Evolutionary conservation across 257 asterid species (phyloP).

Genomic region (Capsicum chinense): DNA sequence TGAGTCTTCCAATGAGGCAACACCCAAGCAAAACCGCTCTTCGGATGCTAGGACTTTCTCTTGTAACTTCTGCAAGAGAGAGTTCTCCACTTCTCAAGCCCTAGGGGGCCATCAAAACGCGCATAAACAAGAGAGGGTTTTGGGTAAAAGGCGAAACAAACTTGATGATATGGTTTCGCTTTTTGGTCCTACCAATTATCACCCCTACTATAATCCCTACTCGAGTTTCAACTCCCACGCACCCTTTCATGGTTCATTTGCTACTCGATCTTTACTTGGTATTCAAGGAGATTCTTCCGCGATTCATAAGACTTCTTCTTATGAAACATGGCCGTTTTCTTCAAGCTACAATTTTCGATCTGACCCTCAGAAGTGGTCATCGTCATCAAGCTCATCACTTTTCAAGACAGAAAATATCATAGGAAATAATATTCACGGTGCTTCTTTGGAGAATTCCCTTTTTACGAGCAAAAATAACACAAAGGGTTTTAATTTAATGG

Average conservation of each 20-base stretch:
- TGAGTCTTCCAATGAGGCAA: constrained; percentile 39
- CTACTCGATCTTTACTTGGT: constrained; percentile 44
- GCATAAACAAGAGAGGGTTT: constrained; percentile 69
- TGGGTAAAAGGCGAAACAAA: constrained; percentile 56
- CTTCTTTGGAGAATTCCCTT: constrained; percentile 23
- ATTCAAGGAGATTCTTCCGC: constrained; percentile 44
- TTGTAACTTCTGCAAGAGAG: constrained; percentile 63
- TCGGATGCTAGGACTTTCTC: constrained; percentile 51
- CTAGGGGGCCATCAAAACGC: constrained; percentile 85
- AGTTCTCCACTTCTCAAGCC: constrained; percentile 74
- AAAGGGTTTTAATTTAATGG: background rate
- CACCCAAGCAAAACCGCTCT: background rate
- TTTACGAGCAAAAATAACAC: background rate
- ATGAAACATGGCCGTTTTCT: constrained; percentile 38
- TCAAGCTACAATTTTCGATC: constrained; percentile 31
- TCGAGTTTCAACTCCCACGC: constrained; percentile 39
- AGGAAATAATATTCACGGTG: background rate
- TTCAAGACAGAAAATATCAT: constrained; percentile 20
- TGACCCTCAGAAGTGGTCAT: constrained; percentile 36
- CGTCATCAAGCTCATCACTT: constrained; percentile 31
- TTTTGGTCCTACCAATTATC: constrained; percentile 44
- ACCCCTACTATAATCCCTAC: constrained; percentile 43
- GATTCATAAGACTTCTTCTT: constrained; percentile 51
- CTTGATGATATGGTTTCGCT: constrained; percentile 42
- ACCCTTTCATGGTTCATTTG: constrained; percentile 42